Evolutionary conservation across 2,329 filamentous ascomycete genomes (phyloP), one percentile per base, ranked within the genome.

Genomic region (Fusarium xylarioides): DNA sequence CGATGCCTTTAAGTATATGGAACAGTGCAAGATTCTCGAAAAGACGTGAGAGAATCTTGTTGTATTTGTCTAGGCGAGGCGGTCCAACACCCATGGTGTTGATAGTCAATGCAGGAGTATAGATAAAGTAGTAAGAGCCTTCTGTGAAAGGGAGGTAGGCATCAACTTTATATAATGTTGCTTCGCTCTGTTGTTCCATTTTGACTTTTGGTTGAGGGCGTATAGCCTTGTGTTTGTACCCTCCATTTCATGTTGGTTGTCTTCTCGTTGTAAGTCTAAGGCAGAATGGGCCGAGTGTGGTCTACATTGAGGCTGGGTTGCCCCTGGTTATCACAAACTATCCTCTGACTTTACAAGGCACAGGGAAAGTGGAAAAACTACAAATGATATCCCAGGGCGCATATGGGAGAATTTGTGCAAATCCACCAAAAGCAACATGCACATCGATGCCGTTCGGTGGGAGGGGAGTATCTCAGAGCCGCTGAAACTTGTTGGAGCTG

Each of bases 1-100:
- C 50, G 6, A 38, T 60, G 44, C 40, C 62, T 21, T 62, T 66
- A 18, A 76, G 59, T 11, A 74, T 59, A 16, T 30, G 54, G 10
- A 76, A 70, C 11, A 78, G 55, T 5, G 74, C 66, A 4, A 76
- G 40, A 11, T 73, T 63, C 52, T 78, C 76, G 30, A 75, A 78
- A 15, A 78, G 56, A 3, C 76, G 65, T 5, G 74, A 60, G 4
- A 78, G 52, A 14, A 74, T 40, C 35, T 44, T 67, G 10, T 47
- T 18, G 12, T 78, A 68, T 15, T 46, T 50, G 28, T 68, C 60
- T 2, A 70, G 9, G 30, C 76, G 46, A 21, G 76, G 75, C n/a
- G 55, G 64, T n/a, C 68, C 71, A 12, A 64, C 46, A 8, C 50
- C 62, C 71, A 68, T 73, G 2, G 18, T 30, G 23, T 26, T 46